Percentiles rank a stretch among this genome's conserved stretches.
phyloP scores from a whole-genome alignment of 805 yeast genomes.

The Ogataea methylovora region DNA sequence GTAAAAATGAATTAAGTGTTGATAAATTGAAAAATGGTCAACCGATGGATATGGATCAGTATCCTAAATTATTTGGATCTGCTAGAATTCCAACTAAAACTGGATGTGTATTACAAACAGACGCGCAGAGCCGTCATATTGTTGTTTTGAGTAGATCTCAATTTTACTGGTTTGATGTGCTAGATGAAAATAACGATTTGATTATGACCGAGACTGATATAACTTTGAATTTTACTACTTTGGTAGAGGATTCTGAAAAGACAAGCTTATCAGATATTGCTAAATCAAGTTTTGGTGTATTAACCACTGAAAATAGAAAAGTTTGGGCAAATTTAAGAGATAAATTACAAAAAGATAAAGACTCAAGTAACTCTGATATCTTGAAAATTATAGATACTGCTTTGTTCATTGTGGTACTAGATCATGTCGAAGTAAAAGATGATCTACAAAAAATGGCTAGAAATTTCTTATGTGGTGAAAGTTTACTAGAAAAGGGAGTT shows the following conservation, averaged over 20 bases:
- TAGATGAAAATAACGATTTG: constrained; percentile 65
- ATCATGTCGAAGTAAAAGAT: constrained; percentile 59
- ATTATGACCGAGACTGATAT: constrained; percentile 70
- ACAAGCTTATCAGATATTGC: constrained; percentile 53
- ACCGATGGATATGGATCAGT: constrained; percentile 87
- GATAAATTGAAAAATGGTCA: constrained; percentile 56
- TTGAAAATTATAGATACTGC: constrained; percentile 74
- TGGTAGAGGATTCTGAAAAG: constrained; percentile 61
- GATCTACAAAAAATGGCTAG: constrained; percentile 61
- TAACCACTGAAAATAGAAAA: constrained; percentile 85
- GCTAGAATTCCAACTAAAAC: constrained; percentile 76
- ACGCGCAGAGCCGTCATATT: constrained; percentile 66
- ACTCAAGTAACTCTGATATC: constrained; percentile 57
- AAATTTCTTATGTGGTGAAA: constrained; percentile 84
- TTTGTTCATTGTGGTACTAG: constrained; percentile 75
- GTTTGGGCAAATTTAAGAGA: constrained; percentile 77
- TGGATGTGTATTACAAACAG: constrained; percentile 85
- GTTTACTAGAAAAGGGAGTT: constrained; percentile 71
- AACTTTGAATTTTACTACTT: constrained; percentile 65
- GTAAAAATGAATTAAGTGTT: constrained; percentile 65
- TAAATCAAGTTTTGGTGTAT: constrained; percentile 76
- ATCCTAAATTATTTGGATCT: constrained; percentile 78
- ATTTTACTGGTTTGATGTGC: constrained; percentile 91
- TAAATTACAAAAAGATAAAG: constrained; percentile 32
- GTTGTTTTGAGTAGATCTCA: constrained; percentile 80